Conservation (phyloP, 75 land plant genomes). For the Pinus tabuliformis region DNA sequence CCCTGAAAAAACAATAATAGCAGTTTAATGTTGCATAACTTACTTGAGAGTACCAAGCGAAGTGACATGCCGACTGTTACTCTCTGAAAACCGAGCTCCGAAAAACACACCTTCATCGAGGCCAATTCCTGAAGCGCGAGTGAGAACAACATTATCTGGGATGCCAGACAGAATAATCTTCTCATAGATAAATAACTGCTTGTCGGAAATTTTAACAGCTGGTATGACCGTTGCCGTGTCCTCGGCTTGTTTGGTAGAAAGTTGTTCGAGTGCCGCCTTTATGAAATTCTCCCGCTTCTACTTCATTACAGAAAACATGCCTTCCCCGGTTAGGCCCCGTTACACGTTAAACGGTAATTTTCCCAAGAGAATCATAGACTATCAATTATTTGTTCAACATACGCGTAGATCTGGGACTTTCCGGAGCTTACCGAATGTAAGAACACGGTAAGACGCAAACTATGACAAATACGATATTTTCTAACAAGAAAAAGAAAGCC, state of each 20-base stretch:
- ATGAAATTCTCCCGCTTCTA: background rate
- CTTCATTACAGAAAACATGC: too few relatives aligned
- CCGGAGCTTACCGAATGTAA: too few relatives aligned
- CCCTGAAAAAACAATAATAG: background rate
- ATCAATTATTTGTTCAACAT: too few relatives aligned
- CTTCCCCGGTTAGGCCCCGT: too few relatives aligned
- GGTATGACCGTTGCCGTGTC: constrained; percentile 32
- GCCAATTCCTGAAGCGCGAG: constrained; percentile 19
- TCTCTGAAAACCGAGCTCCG: constrained; percentile 45
- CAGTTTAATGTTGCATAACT: background rate
- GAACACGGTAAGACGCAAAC: too few relatives aligned
- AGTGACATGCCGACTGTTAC: constrained; percentile 41
- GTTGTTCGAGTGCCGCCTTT: background rate
- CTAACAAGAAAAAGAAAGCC: too few relatives aligned
- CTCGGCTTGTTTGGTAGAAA: background rate
- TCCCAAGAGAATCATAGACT: too few relatives aligned
- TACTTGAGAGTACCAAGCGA: constrained; percentile 46
- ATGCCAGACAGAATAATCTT: constrained; percentile 28
- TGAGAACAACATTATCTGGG: constrained; percentile 36
- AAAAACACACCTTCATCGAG: constrained; percentile 42
- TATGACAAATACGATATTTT: too few relatives aligned
- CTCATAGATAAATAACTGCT: constrained; percentile 28
- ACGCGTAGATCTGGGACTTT: too few relatives aligned
- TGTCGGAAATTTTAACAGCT: constrained; percentile 25
- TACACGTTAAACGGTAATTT: too few relatives aligned